A percentile compares a stretch with the other conserved stretches of the same genome.
These are phyloP conservation scores for Fremontodendron californicum DNA, from an alignment of 345 rosid genomes.

Conservation along the genomic window DNA sequence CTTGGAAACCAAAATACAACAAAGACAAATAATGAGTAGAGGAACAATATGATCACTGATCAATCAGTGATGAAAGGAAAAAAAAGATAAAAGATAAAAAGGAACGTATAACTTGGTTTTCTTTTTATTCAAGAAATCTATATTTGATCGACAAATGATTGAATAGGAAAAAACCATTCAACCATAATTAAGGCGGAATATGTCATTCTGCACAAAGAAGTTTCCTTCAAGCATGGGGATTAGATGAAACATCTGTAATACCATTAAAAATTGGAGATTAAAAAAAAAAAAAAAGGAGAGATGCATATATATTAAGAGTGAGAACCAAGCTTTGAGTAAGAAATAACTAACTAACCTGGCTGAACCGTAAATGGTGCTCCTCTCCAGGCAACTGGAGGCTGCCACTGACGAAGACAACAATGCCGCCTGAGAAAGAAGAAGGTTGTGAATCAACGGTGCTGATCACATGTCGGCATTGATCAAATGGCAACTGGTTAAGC, in stretches of 20 bases:
- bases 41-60: not conserved
- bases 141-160: not conserved
- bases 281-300: not conserved
- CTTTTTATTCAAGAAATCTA: not conserved
- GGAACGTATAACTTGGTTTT: not conserved
- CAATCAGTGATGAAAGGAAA: not conserved
- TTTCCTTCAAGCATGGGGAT: conserved; percentile 48
- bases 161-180: conserved; percentile 20
- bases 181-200: conserved; percentile 80
- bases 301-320: not conserved
- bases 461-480: conserved; percentile 57
- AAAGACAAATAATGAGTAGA: not conserved
- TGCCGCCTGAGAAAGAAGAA: conserved; percentile 52
- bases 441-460: conserved; percentile 81
- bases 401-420: conserved; percentile 76
- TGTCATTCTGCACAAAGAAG: conserved; percentile 77
- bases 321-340: not conserved
- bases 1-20: not conserved
- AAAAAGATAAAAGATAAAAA: not conserved
- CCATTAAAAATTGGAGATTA: not conserved
- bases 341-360: conserved; percentile 56
- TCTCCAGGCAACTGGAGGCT: conserved; percentile 69
- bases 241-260: conserved; percentile 72
- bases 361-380: conserved; percentile 65
- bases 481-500: conserved; percentile 65